phyloP scores from a whole-genome alignment of 306 rosid genomes.

The Canavalia gladiata region DNA sequence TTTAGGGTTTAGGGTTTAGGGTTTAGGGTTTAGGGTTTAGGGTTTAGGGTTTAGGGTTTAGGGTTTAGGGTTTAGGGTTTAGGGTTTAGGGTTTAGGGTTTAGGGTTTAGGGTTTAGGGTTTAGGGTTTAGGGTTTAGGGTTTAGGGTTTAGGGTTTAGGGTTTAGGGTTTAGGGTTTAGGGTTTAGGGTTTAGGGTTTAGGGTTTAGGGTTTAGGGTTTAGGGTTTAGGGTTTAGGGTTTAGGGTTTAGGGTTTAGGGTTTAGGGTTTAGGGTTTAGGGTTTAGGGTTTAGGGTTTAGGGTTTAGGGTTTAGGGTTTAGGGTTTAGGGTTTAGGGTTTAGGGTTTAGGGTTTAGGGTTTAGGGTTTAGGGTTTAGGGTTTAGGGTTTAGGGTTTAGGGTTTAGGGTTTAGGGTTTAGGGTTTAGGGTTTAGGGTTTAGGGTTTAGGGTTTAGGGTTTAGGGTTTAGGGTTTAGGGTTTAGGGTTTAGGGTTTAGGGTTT shows the following conservation, averaged over 20 bases:
- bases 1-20: slow-evolving; percentile 42
- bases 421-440: neutral
- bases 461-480: too few species aligned
- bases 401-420: neutral
- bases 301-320: too few species aligned
- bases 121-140: slow-evolving; percentile 36
- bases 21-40: slow-evolving; percentile 24
- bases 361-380: neutral
- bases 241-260: neutral
- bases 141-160: slow-evolving; percentile 27
- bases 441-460: neutral
- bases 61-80: slow-evolving; percentile 1
- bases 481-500: too few species aligned
- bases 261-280: neutral
- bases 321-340: neutral
- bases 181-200: neutral
- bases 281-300: too few species aligned
- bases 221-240: neutral
- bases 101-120: slow-evolving; percentile 45
- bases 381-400: neutral
- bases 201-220: neutral
- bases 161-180: slow-evolving; percentile 32
- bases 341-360: neutral
- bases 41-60: slow-evolving; percentile 38
- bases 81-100: slow-evolving; percentile 33